These are phyloP conservation scores for Trypanosomatidae sp. DNA, from an alignment of 208 protist genomes.

Conservation along the genomic window DNA sequence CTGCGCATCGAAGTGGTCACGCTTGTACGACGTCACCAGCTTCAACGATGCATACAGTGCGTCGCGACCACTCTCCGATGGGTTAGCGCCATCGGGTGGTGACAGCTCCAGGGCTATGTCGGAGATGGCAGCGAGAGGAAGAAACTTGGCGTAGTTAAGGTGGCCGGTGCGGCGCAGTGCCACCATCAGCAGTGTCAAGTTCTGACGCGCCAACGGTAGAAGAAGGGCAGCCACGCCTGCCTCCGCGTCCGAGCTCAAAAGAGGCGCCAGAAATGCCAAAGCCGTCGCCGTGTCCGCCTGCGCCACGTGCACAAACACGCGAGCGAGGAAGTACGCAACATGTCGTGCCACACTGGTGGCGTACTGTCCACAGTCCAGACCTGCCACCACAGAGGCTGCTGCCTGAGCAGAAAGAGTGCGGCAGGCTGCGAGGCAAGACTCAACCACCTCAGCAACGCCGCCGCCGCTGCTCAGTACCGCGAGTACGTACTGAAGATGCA, in stretches of 20 bases:
- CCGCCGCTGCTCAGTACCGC: conserved; percentile 23
- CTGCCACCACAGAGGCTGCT: conserved; percentile 30
- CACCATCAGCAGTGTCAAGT: conserved; percentile 61
- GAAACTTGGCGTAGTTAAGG: conserved; percentile 26
- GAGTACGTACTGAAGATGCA: conserved; percentile 50
- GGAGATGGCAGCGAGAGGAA: conserved; percentile 71
- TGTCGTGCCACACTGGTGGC: conserved; percentile 46
- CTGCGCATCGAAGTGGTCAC: conserved; percentile 24
- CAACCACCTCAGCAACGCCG: conserved; percentile 17
- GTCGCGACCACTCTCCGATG: conserved; percentile 31
- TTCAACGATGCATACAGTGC: conserved; percentile 40
- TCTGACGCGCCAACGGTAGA: conserved; percentile 63
- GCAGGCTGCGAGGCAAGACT: conserved; percentile 41
- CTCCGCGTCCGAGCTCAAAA: conserved; percentile 24
- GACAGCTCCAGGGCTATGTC: conserved; percentile 51
- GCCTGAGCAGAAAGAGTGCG: conserved; percentile 51
- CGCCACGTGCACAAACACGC: conserved; percentile 38
- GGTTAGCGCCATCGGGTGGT: conserved; percentile 21
- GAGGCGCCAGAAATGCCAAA: conserved; percentile 16
- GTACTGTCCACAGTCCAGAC: conserved; percentile 33
- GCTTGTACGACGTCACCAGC: conserved; percentile 31
- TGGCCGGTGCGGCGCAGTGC: conserved; percentile 36
- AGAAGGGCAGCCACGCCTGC: conserved; percentile 34
- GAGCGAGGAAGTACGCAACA: conserved; percentile 59
- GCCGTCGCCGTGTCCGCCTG: conserved; percentile 23